Evolutionary conservation across 345 rosid genomes (phyloP).

Genomic region (Draba incana): DNA sequence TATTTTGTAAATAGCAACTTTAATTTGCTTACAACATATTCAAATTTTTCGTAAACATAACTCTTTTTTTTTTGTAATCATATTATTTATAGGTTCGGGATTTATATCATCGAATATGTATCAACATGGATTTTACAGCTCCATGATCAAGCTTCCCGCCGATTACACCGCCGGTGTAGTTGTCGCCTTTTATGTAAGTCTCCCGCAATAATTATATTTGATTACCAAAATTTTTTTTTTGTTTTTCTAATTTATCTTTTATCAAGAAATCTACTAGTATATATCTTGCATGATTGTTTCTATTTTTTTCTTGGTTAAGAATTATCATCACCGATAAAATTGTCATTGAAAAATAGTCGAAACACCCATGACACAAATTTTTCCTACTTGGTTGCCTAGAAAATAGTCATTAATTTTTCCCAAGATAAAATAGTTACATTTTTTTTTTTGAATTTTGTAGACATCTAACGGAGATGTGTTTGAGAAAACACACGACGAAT

Average conservation of each 20-base stretch:
- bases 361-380: slow-evolving; percentile 14
- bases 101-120: slow-evolving; percentile 86
- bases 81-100: slow-evolving; percentile 65
- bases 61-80: neutral
- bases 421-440: slow-evolving; percentile 19
- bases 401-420: slow-evolving; percentile 25
- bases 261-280: neutral
- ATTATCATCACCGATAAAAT: slow-evolving; percentile 7
- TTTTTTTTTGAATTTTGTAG: slow-evolving; percentile 36
- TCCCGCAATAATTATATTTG: neutral
- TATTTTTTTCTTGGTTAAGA: neutral
- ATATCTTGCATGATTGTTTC: slow-evolving; percentile 21
- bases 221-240: neutral
- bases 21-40: too few relatives aligned
- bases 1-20: too few relatives aligned
- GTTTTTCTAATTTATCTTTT: neutral
- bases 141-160: slow-evolving; percentile 80
- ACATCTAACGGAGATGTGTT: slow-evolving; percentile 86
- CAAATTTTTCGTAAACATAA: too few relatives aligned
- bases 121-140: slow-evolving; percentile 82
- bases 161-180: slow-evolving; percentile 88
- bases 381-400: slow-evolving; percentile 17
- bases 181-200: slow-evolving; percentile 84
- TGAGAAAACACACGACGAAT: slow-evolving; percentile 81
- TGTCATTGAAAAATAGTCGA: slow-evolving; percentile 27